phyloP scores from a whole-genome alignment of 1,284 basidiomycete genomes.

The Malassezia slooffiae region DNA sequence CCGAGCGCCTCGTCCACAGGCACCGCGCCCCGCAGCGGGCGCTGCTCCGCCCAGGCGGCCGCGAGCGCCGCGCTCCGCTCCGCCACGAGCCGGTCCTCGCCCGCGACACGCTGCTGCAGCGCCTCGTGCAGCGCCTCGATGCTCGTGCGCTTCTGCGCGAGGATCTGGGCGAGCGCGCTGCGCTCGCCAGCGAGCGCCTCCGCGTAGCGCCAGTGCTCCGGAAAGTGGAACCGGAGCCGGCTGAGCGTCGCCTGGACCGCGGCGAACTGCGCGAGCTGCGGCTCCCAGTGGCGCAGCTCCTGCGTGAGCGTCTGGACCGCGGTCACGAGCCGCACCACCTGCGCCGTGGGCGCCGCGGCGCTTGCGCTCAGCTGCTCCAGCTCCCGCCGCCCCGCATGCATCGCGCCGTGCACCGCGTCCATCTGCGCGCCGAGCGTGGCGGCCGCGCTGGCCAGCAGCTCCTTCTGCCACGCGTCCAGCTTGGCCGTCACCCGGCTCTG shows the following conservation, averaged over 20 bases:
- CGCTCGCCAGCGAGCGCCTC: constrained; percentile 95
- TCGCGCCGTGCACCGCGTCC: constrained; percentile 88
- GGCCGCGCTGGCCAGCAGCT: constrained; percentile 82
- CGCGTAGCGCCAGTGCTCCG: constrained; percentile 93
- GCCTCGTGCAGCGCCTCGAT: constrained; percentile 97
- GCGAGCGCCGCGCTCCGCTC: constrained; percentile 66
- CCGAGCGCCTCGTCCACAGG: constrained; percentile 90
- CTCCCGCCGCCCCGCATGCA: constrained; percentile 83
- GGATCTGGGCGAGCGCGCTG: constrained; percentile 94
- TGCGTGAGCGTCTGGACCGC: constrained; percentile 97
- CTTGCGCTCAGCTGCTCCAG: constrained; percentile 76
- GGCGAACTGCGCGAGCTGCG: constrained; percentile 79
- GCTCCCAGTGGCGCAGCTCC: constrained; percentile 92
- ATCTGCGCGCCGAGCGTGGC: constrained; percentile 80
- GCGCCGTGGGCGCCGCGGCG: constrained; percentile 63
- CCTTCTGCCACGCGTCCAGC: constrained; percentile 94
- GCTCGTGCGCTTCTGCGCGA: constrained; percentile 92
- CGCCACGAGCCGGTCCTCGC: constrained; percentile 80
- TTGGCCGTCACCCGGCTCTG: constrained; percentile 95
- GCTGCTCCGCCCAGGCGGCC: constrained; percentile 85
- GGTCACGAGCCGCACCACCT: constrained; percentile 95
- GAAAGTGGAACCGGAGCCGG: constrained; percentile 90
- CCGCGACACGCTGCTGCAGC: constrained; percentile 94
- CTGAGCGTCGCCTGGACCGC: constrained; percentile 93
- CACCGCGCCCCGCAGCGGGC: constrained; percentile 89